Conservation (phyloP, 805 yeast species). For the Saccharomycopsis amapae region DNA sequence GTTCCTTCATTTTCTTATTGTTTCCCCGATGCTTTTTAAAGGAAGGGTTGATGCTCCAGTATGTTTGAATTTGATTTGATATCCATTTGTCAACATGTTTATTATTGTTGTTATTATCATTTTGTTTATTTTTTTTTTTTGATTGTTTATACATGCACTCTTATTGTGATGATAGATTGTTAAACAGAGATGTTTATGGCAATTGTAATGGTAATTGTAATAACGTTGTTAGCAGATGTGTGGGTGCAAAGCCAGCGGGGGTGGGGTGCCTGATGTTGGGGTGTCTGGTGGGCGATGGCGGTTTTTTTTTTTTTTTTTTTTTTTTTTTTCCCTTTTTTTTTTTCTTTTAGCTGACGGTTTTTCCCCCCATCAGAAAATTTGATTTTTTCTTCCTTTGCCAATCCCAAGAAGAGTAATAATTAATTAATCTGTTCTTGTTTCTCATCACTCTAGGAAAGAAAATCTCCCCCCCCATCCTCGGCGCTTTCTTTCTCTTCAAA, state of each 20-base stretch:
- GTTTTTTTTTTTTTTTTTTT: slow-evolving; percentile 3
- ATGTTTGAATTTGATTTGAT: too few species aligned
- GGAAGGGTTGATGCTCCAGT: too few species aligned
- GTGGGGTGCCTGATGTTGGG: background rate
- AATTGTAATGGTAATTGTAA: too few species aligned
- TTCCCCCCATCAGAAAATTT: too few species aligned
- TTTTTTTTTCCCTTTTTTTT: background rate
- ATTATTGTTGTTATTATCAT: background rate
- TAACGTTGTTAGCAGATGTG: too few species aligned
- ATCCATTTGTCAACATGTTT: too few species aligned
- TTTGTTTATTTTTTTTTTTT: background rate
- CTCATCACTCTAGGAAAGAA: background rate
- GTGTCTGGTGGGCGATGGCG: background rate
- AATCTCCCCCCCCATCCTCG: background rate
- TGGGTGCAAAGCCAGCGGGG: background rate
- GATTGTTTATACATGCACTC: background rate
- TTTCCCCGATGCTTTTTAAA: too few species aligned
- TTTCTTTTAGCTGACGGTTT: background rate
- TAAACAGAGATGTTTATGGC: background rate
- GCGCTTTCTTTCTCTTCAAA: background rate
- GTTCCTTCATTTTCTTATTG: too few species aligned
- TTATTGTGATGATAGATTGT: background rate
- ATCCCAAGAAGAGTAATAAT: background rate
- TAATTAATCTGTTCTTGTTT: background rate
- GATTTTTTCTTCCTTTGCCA: too few species aligned